phyloP scores from a whole-genome alignment of 805 yeast genomes.

The Martiniozyma abietophila region DNA sequence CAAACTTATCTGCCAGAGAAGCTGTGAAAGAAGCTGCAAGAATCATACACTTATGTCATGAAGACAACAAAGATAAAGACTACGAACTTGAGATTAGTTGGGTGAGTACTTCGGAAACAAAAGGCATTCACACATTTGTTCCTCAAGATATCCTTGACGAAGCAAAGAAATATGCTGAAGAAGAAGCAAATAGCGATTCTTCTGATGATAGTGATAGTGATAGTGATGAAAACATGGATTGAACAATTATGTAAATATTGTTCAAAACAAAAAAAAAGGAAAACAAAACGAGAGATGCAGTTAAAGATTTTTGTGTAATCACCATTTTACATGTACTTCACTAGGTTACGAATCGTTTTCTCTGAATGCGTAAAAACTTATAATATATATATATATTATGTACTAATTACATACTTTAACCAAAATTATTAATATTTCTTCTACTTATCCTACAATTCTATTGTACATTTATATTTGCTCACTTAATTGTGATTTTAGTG shows the following conservation, averaged over 20 bases:
- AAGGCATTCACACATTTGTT: slow-evolving; percentile 69
- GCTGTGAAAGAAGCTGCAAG: slow-evolving; percentile 93
- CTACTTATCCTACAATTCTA: neutral
- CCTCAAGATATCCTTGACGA: slow-evolving; percentile 73
- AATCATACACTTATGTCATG: slow-evolving; percentile 89
- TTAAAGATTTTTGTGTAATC: too few relatives aligned
- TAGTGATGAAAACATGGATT: slow-evolving; percentile 28
- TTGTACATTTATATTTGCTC: neutral
- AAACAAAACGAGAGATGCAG: too few relatives aligned
- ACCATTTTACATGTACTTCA: too few relatives aligned
- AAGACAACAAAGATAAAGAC: slow-evolving; percentile 95
- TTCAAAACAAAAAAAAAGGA: too few relatives aligned
- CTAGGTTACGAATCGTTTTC: neutral
- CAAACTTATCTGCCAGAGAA: slow-evolving; percentile 59
- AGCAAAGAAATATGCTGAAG: slow-evolving; percentile 77
- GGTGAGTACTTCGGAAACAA: slow-evolving; percentile 69
- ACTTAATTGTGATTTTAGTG: slow-evolving; percentile 19
- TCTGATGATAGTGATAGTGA: slow-evolving; percentile 33
- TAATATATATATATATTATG: neutral
- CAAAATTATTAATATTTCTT: too few relatives aligned
- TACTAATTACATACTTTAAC: too few relatives aligned
- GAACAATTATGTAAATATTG: too few relatives aligned
- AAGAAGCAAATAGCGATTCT: slow-evolving; percentile 63
- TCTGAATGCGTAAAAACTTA: neutral
- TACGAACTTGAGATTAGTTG: slow-evolving; percentile 92